Conservation (phyloP, 305 asterid species). For the Fraxinus nigra region DNA sequence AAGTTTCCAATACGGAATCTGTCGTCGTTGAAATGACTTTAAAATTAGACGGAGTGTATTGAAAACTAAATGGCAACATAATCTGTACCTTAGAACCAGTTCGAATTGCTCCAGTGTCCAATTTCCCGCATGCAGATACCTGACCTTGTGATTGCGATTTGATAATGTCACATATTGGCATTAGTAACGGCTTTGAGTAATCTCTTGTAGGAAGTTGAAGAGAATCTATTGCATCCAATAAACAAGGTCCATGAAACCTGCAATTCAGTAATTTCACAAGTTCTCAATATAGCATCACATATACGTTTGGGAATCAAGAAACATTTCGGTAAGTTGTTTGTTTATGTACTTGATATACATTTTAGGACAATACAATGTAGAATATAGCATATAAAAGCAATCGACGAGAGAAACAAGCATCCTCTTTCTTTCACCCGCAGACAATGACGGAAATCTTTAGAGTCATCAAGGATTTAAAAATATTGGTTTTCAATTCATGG, state of each 20-base stretch:
- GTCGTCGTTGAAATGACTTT: background rate
- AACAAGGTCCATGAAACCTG: constrained; percentile 82
- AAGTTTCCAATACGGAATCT: background rate
- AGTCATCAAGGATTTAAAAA: background rate
- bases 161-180: constrained; percentile 86
- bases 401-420: background rate
- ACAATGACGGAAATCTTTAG: background rate
- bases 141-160: constrained; percentile 81
- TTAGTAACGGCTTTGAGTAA: constrained; percentile 64
- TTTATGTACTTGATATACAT: background rate
- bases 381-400: background rate
- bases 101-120: constrained; percentile 85
- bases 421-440: background rate
- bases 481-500: background rate
- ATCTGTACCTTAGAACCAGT: constrained; percentile 72
- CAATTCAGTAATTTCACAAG: constrained; percentile 16
- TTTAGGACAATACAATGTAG: background rate
- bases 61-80: constrained; percentile 12
- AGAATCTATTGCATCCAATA: constrained; percentile 88
- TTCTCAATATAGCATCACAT: constrained; percentile 18
- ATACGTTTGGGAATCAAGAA: background rate
- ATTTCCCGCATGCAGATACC: constrained; percentile 73
- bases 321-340: background rate
- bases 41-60: constrained; percentile 4
- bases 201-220: constrained; percentile 82